Evolutionary conservation across 2,329 filamentous ascomycete species (phyloP), one percentile per base, ranked within the genome.

Genomic region (Sphaerostilbella broomeana): DNA sequence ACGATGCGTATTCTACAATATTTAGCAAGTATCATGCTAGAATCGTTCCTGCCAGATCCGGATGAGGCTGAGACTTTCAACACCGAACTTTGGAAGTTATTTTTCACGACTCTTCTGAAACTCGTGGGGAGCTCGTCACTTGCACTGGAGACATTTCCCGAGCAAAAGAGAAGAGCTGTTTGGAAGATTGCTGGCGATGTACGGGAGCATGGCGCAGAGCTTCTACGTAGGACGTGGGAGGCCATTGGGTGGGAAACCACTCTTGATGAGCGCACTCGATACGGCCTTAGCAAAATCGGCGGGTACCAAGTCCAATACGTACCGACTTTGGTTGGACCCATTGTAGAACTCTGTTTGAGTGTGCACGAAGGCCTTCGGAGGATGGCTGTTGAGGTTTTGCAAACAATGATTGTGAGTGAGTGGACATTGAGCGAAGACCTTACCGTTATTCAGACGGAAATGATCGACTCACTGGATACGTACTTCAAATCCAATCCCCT

Each of bases 161-260:
- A 98, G 60, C 92, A 98, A 64, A 98, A 97, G 65, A 74, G 92
- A 31, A 73, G 92, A 40, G 90, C 92, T 1, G 90, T 97, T 2
- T 98, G 94, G 92, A 98, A 97, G 66, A 95, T 98, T 57, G 92
- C 90, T 4, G 92, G 92, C 5, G 94, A 98, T 63, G 87, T 98
- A 35, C 77, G 92, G 40, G 89, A 97, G 59, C 77, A 87, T 48
- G 92, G 94, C 12, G 90, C 92, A 4, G 85, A 90, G 35, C 70
- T 98, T 7, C 68, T 98, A 22, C 79, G 84, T 45, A 76, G 79
- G 19, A 90, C 84, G 5, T 98, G 92, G 92, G 86, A 95, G 56
- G 85, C 88, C 13, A 94, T 98, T 46, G 92, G 94, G 10, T 98
- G 92, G 92, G 90, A 98, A 52, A 86, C 87, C 0, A 86, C 75